These are phyloP conservation scores for Picochlorum costavermella DNA, from an alignment of 139 green algal genomes.

Conservation along the genomic window DNA sequence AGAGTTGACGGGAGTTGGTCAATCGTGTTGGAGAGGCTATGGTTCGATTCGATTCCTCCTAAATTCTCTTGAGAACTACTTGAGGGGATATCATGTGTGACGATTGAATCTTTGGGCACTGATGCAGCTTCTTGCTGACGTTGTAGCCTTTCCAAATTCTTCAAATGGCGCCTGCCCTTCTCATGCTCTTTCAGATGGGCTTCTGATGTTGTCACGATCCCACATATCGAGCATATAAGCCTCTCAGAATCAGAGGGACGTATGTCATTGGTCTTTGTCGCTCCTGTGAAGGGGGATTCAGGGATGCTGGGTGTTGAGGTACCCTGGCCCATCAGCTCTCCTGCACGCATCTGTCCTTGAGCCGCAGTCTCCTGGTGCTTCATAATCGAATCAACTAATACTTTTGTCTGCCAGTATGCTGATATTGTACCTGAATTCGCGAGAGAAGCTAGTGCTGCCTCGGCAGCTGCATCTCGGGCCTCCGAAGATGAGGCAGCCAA, in stretches of 20 bases:
- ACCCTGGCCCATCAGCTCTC: background rate
- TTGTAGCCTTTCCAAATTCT: constrained; percentile 35
- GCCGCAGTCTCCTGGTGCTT: no score
- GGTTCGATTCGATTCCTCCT: background rate
- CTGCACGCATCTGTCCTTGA: background rate
- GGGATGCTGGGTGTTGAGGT: background rate
- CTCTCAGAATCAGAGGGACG: background rate
- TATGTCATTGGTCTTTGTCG: background rate
- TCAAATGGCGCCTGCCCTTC: constrained; percentile 31
- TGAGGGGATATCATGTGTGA: background rate
- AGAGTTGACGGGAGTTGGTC: constrained; percentile 7
- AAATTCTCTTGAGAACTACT: background rate
- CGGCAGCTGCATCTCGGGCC: constrained; percentile 10
- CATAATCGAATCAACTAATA: constrained; percentile 12
- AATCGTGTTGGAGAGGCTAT: constrained; percentile 4
- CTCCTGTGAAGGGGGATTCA: constrained; percentile 8
- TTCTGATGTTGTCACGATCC: constrained; percentile 42
- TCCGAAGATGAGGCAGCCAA: constrained; percentile 7
- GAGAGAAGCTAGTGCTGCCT: constrained; percentile 14
- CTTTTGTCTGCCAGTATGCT: constrained; percentile 25
- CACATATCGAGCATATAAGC: constrained; percentile 38
- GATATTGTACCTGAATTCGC: constrained; percentile 10
- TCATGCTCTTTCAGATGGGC: constrained; percentile 41
- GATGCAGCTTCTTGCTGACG: constrained; percentile 8
- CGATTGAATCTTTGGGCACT: background rate